Base-by-base conservation (phyloP, 352 stramenopile genomes). In the Phytophthora boehmeriae region DNA sequence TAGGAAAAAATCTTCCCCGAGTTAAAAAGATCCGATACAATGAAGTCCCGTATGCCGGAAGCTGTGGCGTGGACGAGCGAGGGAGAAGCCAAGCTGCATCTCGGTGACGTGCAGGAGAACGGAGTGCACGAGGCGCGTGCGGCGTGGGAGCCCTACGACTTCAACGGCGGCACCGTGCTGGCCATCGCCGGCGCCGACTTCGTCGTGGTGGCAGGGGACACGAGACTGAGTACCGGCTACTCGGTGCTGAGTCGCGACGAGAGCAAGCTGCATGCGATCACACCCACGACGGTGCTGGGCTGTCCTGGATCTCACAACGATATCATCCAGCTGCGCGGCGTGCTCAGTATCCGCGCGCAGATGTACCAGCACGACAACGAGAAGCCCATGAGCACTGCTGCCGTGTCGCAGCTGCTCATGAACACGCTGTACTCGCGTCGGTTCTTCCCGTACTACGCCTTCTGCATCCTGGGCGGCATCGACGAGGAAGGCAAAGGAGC, bases 401-500 rank as follows among this genome's bases (percentile, higher is more conserved):
- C 88, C 27, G 88, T 98, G 54, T 91, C 97, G 50, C 98, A 99
- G 80, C 88, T 99, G 80, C 81, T 99, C 30, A 93, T 93, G 62
- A 99, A 98, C 72, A 99, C 97, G 50, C 83, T 99, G 16, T 99
- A 99, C 81, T 97, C 95, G 78, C 85, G 90, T 19, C 89, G 98
- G 34, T 99, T 99, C 76, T 99, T 99, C 81, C 98, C 98, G 25
- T 99, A 99, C 81, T 99, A 99, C 73, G 90, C 96, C 28, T 99
- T 99, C 75, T 99, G 98, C 71, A 95, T 99, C 54, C 77, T 99
- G 16, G 95, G 88, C 23, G 97, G 98, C 19, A 89, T 99, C 36
- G 97, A 99, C 75, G 87, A 93, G 46, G 80, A 99, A 45, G 96
- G 97, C 36, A 98, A 98, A 63, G 97, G 97, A 16, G 93, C 81